Conservation (phyloP, 345 rosid species). For the Rhodamnia argentea region DNA sequence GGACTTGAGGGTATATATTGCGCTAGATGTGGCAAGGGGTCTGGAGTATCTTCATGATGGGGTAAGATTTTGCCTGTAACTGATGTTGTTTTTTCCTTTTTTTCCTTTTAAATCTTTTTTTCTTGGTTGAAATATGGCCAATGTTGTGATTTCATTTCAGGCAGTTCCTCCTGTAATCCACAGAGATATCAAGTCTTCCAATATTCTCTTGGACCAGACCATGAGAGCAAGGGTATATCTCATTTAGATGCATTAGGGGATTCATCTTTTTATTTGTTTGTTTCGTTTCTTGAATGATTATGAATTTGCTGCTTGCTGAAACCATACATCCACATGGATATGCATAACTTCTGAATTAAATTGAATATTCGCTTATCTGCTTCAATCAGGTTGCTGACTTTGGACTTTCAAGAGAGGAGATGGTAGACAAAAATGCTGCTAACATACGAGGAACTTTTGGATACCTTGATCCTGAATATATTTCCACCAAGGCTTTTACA, state of each 20-base stretch:
- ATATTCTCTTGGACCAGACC: slow-evolving; percentile 88
- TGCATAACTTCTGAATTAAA: neutral
- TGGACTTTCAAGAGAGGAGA: slow-evolving; percentile 97
- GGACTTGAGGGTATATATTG: slow-evolving; percentile 80
- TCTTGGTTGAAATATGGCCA: neutral
- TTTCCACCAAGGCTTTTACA: slow-evolving; percentile 71
- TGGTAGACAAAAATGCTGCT: slow-evolving; percentile 68
- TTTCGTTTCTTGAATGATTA: neutral
- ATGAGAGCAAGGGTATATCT: slow-evolving; percentile 89
- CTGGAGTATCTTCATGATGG: slow-evolving; percentile 99
- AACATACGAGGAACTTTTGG: slow-evolving; percentile 90
- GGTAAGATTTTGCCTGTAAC: slow-evolving; percentile 27
- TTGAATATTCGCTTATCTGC: neutral
- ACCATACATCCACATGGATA: neutral
- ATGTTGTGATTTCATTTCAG: slow-evolving; percentile 25
- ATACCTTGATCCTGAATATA: slow-evolving; percentile 94
- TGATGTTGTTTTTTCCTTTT: neutral
- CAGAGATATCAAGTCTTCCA: slow-evolving; percentile 91
- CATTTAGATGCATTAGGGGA: neutral
- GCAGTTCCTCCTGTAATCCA: slow-evolving; percentile 98
- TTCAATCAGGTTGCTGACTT: slow-evolving; percentile 82
- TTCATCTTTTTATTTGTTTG: neutral
- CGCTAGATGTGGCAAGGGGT: slow-evolving; percentile 90
- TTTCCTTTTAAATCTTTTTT: neutral
- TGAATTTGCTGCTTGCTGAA: neutral